Evolutionary conservation across 768 basidiomycete genomes (phyloP).

Genomic region (Xerocomellus dryophilus): DNA sequence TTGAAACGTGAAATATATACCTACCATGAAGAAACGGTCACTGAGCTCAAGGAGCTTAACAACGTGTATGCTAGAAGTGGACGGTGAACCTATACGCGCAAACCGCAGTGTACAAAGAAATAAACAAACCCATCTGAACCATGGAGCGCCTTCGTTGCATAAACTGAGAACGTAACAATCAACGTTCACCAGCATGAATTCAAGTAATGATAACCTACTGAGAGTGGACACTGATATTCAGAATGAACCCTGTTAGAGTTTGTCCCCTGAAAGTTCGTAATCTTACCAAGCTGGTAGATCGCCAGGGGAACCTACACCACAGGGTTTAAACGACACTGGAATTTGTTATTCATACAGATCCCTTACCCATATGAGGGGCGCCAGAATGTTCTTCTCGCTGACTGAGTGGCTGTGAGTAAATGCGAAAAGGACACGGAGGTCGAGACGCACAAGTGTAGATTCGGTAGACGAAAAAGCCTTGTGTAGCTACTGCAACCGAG

Average conservation of each 20-base stretch:
- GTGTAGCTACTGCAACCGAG: background rate
- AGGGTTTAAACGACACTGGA: background rate
- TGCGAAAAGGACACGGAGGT: no score
- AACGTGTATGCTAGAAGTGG: background rate
- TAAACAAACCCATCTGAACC: constrained; percentile 3
- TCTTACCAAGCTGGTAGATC: constrained; percentile 11
- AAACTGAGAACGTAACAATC: constrained; percentile 5
- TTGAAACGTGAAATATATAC: background rate
- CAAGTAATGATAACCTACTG: background rate
- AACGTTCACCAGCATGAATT: background rate
- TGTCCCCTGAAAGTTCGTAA: rapidly evolving
- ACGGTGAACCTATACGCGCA: background rate
- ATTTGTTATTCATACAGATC: background rate
- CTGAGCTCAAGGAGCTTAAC: background rate
- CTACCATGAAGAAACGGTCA: background rate
- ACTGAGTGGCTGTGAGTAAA: constrained; percentile 5
- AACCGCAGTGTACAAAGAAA: background rate
- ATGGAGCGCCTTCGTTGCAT: background rate
- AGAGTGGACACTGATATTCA: background rate
- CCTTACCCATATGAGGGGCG: constrained; percentile 13
- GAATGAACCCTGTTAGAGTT: background rate
- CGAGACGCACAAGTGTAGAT: constrained; percentile 8
- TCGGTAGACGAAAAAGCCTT: constrained; percentile 13
- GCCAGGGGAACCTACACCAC: background rate
- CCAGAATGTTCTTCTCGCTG: background rate